Percentiles rank a stretch among this genome's conserved stretches.
Evolutionary conservation across 1,284 basidiomycete species (phyloP).

Genomic region (Flammula alnicola): DNA sequence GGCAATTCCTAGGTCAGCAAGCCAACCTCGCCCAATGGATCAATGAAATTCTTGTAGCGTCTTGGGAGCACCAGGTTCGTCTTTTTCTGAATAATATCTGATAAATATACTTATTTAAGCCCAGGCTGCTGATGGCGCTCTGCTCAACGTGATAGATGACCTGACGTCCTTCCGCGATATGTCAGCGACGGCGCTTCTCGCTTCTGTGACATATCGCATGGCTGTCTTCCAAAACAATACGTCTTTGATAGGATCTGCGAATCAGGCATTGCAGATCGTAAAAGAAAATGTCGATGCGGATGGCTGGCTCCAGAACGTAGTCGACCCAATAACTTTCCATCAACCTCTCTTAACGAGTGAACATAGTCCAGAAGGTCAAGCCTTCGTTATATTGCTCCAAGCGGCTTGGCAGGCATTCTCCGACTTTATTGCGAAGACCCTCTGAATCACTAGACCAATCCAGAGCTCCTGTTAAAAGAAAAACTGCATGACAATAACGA

Average conservation of each 20-base stretch:
- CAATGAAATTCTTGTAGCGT: conserved; percentile 55
- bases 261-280: conserved; percentile 43
- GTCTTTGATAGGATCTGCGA: conserved; percentile 45
- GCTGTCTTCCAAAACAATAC: conserved; percentile 39
- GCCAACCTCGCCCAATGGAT: conserved; percentile 59
- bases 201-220: conserved; percentile 54
- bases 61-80: conserved; percentile 54
- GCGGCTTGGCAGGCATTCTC: conserved; percentile 59
- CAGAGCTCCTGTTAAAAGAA: too few species aligned
- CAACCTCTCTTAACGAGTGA: conserved; percentile 42
- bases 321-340: conserved; percentile 64
- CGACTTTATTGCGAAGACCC: conserved; percentile 1
- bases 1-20: conserved; percentile 46
- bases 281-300: conserved; percentile 41
- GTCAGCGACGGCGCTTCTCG: conserved; percentile 56
- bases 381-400: conserved; percentile 69
- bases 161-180: conserved; percentile 53
- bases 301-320: conserved; percentile 64
- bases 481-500: too few species aligned
- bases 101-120: conserved; percentile 6
- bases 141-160: conserved; percentile 59
- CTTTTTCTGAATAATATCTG: neutral
- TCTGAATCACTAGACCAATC: too few species aligned
- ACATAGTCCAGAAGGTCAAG: conserved; percentile 63
- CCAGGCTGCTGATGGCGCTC: conserved; percentile 47